phyloP scores from a whole-genome alignment of 2,329 filamentous ascomycete genomes.

The Neurospora crassa region DNA sequence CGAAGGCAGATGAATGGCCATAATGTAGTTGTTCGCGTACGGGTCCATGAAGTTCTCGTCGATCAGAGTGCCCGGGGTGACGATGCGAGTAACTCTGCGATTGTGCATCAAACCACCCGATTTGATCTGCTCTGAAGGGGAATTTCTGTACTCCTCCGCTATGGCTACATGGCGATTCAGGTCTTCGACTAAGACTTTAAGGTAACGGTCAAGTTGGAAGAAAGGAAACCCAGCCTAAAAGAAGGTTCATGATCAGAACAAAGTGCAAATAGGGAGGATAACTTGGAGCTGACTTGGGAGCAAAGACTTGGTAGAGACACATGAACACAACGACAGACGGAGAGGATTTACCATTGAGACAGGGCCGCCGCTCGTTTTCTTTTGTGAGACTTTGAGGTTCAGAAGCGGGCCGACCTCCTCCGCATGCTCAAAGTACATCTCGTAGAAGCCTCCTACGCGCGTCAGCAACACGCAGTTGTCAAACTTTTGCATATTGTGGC shows the following conservation, averaged over 20 bases:
- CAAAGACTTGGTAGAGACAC: conserved; percentile 3
- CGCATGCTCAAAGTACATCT: conserved; percentile 94
- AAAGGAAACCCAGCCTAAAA: conserved; percentile 80
- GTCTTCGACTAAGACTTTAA: conserved; percentile 89
- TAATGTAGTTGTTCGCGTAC: conserved; percentile 84
- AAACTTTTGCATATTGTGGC: conserved; percentile 83
- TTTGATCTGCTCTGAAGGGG: conserved; percentile 58
- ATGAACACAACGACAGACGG: not conserved
- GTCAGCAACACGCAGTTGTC: conserved; percentile 85
- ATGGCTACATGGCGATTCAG: conserved; percentile 85
- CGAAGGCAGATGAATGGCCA: conserved; percentile 58
- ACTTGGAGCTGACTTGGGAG: conserved; percentile 8
- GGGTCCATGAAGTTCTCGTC: conserved; percentile 97
- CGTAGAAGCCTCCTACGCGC: conserved; percentile 91
- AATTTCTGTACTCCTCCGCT: conserved; percentile 82
- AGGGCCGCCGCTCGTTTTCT: conserved; percentile 66
- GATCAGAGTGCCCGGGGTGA: conserved; percentile 91
- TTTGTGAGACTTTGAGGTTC: conserved; percentile 76
- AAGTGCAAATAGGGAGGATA: conserved; percentile 15
- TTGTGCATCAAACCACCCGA: conserved; percentile 75
- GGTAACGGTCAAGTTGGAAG: conserved; percentile 82
- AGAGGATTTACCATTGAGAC: conserved; percentile 66
- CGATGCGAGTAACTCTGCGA: conserved; percentile 72
- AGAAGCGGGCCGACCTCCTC: conserved; percentile 79
- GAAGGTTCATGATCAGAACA: conserved; percentile 17